These are phyloP conservation scores for Entomortierella lignicola DNA, from an alignment of 192 early-diverging fungal species.

Conservation along the genomic window DNA sequence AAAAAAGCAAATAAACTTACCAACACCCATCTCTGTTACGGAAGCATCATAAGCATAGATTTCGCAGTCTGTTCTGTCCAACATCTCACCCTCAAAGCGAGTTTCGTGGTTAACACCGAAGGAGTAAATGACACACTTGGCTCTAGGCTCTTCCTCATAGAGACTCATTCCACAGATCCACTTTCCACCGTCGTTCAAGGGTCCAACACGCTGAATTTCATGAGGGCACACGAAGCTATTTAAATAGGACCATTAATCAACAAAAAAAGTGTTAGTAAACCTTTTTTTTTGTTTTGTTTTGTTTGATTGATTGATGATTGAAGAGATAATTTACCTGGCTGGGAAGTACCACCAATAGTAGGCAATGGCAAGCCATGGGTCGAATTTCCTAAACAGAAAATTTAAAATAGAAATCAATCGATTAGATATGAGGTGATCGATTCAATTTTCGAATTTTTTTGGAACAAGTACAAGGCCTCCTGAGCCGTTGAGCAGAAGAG, in stretches of 20 bases:
- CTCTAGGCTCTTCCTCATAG: slow-evolving; percentile 39
- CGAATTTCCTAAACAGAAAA: slow-evolving; percentile 10
- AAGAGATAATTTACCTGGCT: slow-evolving; percentile 16
- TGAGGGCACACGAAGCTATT: slow-evolving; percentile 30
- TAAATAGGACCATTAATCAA: neutral
- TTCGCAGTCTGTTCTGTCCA: slow-evolving; percentile 40
- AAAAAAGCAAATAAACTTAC: slow-evolving; percentile 16
- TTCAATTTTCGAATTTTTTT: too few species aligned
- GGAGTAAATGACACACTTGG: slow-evolving; percentile 49
- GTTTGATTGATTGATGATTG: too few species aligned
- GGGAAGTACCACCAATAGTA: slow-evolving; percentile 55
- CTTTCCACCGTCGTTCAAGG: slow-evolving; percentile 40
- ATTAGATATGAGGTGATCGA: too few species aligned
- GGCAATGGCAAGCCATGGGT: slow-evolving; percentile 13
- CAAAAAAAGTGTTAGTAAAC: too few species aligned
- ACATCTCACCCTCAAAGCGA: slow-evolving; percentile 45
- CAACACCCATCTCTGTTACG: slow-evolving; percentile 22
- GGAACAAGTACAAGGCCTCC: too few species aligned
- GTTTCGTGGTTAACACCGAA: slow-evolving; percentile 50
- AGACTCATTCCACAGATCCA: slow-evolving; percentile 31
- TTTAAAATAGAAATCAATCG: too few species aligned
- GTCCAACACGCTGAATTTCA: slow-evolving; percentile 51
- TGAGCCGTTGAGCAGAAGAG: too few species aligned
- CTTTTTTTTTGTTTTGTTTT: too few species aligned
- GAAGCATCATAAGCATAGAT: slow-evolving; percentile 52